These are phyloP conservation scores for Rhododendron griersonianum DNA, from an alignment of 148 eudicot genomes.

Conservation along the genomic window DNA sequence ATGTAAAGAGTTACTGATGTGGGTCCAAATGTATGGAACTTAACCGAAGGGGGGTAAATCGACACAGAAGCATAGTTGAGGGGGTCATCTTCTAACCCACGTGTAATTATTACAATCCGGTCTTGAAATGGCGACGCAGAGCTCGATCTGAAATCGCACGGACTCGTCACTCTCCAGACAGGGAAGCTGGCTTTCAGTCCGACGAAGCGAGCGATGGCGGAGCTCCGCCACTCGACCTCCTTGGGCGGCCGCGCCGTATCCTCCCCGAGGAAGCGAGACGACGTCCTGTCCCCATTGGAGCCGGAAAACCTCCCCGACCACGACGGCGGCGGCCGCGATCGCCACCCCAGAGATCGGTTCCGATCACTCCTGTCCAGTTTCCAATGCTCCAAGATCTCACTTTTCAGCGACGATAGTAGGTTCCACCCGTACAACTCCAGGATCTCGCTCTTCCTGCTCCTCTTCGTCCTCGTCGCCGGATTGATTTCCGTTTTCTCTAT, in stretches of 20 bases:
- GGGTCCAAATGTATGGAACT: no score
- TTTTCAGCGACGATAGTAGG: conserved; percentile 48
- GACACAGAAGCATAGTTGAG: no score
- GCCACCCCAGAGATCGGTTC: conserved; percentile 43
- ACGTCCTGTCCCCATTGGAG: conserved; percentile 39
- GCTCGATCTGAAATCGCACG: no score
- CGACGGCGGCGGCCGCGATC: conserved; percentile 38
- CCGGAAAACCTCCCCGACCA: conserved; percentile 34
- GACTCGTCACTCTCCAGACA: no score
- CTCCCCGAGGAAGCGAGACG: conserved; percentile 64
- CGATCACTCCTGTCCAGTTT: conserved; percentile 34
- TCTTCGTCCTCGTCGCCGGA: conserved; percentile 42
- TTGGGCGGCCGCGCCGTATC: conserved; percentile 56
- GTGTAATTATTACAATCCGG: no score
- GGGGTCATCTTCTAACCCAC: no score
- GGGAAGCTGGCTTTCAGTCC: conserved; percentile 41
- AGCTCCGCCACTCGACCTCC: conserved; percentile 86
- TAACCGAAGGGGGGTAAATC: no score
- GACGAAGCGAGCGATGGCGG: conserved; percentile 68
- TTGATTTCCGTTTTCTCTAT: conserved; percentile 52
- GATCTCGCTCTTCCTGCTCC: conserved; percentile 47
- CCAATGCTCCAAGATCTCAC: conserved; percentile 14
- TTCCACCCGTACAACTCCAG: conserved; percentile 36
- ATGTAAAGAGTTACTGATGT: no score
- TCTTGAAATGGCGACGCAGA: no score